phyloP scores from a whole-genome alignment of 352 stramenopile genomes.

The Blastocystis hominis region DNA sequence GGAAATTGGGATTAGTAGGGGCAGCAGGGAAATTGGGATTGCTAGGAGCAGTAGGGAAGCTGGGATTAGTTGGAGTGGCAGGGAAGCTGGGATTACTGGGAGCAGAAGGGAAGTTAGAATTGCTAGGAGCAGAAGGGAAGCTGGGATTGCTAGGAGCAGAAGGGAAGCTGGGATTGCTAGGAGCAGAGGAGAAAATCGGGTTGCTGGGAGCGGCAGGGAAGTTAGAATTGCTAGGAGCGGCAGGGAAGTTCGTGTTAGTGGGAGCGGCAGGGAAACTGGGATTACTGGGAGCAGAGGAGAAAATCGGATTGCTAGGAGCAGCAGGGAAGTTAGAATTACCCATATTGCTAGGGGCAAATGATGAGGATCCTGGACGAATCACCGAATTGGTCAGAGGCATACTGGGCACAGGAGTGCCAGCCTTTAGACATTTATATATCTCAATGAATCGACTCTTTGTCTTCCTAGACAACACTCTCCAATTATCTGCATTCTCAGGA shows the following conservation, averaged over 20 bases:
- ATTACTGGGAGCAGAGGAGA: neutral
- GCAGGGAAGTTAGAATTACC: too few species aligned
- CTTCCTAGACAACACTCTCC: neutral
- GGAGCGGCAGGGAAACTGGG: neutral
- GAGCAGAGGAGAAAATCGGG: neutral
- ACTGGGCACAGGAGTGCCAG: neutral
- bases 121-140: neutral
- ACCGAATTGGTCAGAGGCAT: neutral
- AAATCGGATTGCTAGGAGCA: too few species aligned
- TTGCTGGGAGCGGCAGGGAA: neutral
- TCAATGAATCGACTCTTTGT: neutral
- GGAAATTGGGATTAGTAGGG: neutral
- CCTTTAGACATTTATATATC: neutral
- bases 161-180: neutral
- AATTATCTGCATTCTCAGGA: neutral
- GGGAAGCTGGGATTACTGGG: too few species aligned
- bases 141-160: neutral
- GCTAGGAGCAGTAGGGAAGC: too few species aligned
- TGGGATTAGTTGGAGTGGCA: too few species aligned
- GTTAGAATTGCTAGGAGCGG: neutral
- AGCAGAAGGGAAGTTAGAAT: neutral
- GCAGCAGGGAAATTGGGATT: too few species aligned
- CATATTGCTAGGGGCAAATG: too few species aligned
- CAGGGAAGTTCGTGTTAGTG: neutral
- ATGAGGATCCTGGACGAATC: neutral